Percentiles rank a stretch among this genome's conserved stretches.
Evolutionary conservation across 345 rosid genomes (phyloP).

Genomic region (Citrus unshiu): DNA sequence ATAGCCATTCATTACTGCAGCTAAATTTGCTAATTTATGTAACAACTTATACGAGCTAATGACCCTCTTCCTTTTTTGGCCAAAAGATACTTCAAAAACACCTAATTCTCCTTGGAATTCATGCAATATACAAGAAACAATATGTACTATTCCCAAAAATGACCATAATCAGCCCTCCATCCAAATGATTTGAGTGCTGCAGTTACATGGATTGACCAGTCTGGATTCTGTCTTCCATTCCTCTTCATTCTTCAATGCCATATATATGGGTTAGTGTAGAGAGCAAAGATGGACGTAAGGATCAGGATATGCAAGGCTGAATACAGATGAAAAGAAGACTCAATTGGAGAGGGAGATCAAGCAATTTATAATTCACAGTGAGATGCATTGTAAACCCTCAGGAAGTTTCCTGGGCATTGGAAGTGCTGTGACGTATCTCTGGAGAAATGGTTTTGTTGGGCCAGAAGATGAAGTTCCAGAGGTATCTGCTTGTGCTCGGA

Average conservation of each 20-base stretch:
- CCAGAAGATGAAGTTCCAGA: constrained; percentile 31
- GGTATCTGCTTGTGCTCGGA: constrained; percentile 42
- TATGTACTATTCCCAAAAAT: constrained; percentile 36
- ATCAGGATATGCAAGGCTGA: constrained; percentile 18
- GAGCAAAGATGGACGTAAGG: background rate
- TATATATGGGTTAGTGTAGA: constrained; percentile 11
- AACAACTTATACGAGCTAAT: constrained; percentile 11
- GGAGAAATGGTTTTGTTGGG: constrained; percentile 37
- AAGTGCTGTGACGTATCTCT: constrained; percentile 61
- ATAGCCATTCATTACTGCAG: constrained; percentile 12
- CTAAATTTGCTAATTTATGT: constrained; percentile 30
- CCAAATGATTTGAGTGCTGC: constrained; percentile 17
- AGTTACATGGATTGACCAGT: constrained; percentile 20
- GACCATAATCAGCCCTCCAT: constrained; percentile 24
- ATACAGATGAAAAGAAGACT: constrained; percentile 17
- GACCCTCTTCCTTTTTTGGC: constrained; percentile 19
- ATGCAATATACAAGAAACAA: constrained; percentile 36
- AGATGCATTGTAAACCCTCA: constrained; percentile 63
- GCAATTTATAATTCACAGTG: constrained; percentile 52
- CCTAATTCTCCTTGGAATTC: constrained; percentile 37
- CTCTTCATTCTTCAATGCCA: constrained; percentile 21
- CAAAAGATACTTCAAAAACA: constrained; percentile 19
- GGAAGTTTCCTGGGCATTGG: constrained; percentile 64
- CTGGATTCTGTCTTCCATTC: constrained; percentile 17
- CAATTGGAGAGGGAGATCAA: constrained; percentile 12